phyloP scores from a whole-genome alignment of 306 rosid genomes.

The Herpetospermum pedunculosum region DNA sequence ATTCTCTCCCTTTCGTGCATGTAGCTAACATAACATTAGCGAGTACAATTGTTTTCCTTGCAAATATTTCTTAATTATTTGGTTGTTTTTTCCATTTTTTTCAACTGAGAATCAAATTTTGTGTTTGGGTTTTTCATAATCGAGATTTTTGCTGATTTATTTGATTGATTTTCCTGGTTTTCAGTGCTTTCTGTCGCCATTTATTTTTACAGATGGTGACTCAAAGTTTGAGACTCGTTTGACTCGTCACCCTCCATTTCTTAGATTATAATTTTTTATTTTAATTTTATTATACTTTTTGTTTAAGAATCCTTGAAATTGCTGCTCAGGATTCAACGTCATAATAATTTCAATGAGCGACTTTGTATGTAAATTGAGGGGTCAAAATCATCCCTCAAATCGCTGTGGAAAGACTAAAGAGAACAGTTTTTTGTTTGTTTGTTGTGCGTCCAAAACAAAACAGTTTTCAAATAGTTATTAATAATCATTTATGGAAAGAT shows the following conservation, averaged over 20 bases:
- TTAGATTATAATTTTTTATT: background rate
- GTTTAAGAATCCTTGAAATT: background rate
- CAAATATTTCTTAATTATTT: no score
- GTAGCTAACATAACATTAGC: no score
- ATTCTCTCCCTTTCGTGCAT: no score
- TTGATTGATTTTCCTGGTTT: conserved; percentile 13
- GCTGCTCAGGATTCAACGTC: background rate
- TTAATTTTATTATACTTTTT: background rate
- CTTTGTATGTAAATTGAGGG: background rate
- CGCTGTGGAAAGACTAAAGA: no score
- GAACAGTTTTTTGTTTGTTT: no score
- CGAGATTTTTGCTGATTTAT: conserved; percentile 19
- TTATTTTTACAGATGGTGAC: background rate
- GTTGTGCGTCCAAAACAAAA: no score
- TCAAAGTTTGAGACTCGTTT: background rate
- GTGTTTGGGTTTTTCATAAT: background rate
- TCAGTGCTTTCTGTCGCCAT: conserved; percentile 15
- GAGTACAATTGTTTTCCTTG: no score
- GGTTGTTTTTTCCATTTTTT: no score
- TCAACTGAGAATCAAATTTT: no score
- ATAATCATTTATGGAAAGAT: background rate
- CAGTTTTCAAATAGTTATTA: background rate
- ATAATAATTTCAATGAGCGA: background rate
- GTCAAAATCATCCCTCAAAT: background rate
- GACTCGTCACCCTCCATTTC: background rate